Evolutionary conservation across 2,329 filamentous ascomycete genomes (phyloP).

Genomic region (Lecanosticta acicola): DNA sequence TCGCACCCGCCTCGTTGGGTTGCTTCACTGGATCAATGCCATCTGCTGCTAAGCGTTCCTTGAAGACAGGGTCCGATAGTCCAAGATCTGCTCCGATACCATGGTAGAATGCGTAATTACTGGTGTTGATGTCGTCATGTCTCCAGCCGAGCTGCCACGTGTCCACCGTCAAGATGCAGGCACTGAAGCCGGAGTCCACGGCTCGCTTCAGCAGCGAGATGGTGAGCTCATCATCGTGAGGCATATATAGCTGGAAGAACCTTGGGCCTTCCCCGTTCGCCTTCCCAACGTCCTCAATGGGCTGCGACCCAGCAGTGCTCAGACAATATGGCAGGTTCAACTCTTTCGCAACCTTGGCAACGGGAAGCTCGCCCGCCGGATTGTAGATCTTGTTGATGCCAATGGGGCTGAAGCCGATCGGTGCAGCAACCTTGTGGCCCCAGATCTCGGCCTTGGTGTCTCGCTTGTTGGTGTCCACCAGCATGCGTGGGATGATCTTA

Average conservation of each 20-base stretch:
- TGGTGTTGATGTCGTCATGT: slow-evolving; percentile 51
- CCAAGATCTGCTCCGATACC: slow-evolving; percentile 56
- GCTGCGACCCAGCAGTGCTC: slow-evolving; percentile 51
- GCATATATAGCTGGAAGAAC: slow-evolving; percentile 61
- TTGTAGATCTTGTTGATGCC: slow-evolving; percentile 64
- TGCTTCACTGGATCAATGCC: slow-evolving; percentile 51
- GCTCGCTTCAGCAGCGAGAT: slow-evolving; percentile 53
- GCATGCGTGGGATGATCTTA: slow-evolving; percentile 56
- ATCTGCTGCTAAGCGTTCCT: slow-evolving; percentile 45
- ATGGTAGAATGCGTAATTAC: slow-evolving; percentile 60
- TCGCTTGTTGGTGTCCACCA: slow-evolving; percentile 56
- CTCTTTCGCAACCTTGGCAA: slow-evolving; percentile 56
- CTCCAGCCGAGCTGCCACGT: slow-evolving; percentile 61
- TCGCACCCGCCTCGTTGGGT: slow-evolving; percentile 50
- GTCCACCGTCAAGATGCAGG: slow-evolving; percentile 56
- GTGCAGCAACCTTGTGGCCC: slow-evolving; percentile 53
- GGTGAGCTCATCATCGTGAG: slow-evolving; percentile 57
- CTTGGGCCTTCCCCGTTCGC: slow-evolving; percentile 50
- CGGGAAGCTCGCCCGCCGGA: slow-evolving; percentile 52
- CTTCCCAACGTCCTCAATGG: slow-evolving; percentile 54
- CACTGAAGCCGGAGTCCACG: slow-evolving; percentile 50
- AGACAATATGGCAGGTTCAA: slow-evolving; percentile 56
- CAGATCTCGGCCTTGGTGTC: slow-evolving; percentile 56
- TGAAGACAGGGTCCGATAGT: slow-evolving; percentile 55
- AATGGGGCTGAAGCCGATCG: slow-evolving; percentile 60